These are phyloP conservation scores for Colletotrichum aenigma DNA, from an alignment of 2,329 filamentous ascomycete species.

Conservation along the genomic window DNA sequence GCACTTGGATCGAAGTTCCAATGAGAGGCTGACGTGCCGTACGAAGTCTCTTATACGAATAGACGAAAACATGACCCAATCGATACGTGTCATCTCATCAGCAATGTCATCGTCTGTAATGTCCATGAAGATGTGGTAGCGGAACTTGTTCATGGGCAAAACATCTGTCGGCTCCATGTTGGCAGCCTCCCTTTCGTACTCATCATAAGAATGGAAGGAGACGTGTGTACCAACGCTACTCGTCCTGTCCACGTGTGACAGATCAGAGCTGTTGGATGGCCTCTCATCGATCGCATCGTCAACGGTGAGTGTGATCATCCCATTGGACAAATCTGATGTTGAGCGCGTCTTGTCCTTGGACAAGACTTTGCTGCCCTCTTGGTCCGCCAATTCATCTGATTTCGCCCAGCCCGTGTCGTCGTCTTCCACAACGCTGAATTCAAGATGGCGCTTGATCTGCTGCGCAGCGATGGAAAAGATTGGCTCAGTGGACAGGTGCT, in stretches of 20 bases:
- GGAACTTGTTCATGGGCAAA: slow-evolving; percentile 77
- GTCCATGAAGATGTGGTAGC: slow-evolving; percentile 91
- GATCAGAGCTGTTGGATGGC: slow-evolving; percentile 51
- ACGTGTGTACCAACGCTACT: slow-evolving; percentile 47
- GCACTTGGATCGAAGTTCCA: slow-evolving; percentile 74
- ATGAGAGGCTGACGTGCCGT: slow-evolving; percentile 81
- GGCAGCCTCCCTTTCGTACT: slow-evolving; percentile 80
- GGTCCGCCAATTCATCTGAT: slow-evolving; percentile 62
- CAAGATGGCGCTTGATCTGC: slow-evolving; percentile 82
- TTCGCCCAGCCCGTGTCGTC: slow-evolving; percentile 95
- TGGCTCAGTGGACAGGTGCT: slow-evolving; percentile 73
- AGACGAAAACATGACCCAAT: slow-evolving; percentile 98
- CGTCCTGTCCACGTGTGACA: slow-evolving; percentile 43
- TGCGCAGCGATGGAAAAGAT: slow-evolving; percentile 85
- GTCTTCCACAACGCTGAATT: slow-evolving; percentile 76
- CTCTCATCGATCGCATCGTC: slow-evolving; percentile 49
- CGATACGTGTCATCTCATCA: slow-evolving; percentile 90
- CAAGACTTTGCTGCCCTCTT: slow-evolving; percentile 35
- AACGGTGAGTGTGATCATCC: slow-evolving; percentile 53
- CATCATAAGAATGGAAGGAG: slow-evolving; percentile 72
- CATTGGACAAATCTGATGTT: slow-evolving; percentile 42
- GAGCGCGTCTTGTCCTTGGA: slow-evolving; percentile 28
- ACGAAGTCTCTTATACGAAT: slow-evolving; percentile 93
- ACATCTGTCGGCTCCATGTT: slow-evolving; percentile 72
- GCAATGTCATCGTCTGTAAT: slow-evolving; percentile 85